Conservation (phyloP, 306 rosid species). For the Ormosia semicastrata region DNA sequence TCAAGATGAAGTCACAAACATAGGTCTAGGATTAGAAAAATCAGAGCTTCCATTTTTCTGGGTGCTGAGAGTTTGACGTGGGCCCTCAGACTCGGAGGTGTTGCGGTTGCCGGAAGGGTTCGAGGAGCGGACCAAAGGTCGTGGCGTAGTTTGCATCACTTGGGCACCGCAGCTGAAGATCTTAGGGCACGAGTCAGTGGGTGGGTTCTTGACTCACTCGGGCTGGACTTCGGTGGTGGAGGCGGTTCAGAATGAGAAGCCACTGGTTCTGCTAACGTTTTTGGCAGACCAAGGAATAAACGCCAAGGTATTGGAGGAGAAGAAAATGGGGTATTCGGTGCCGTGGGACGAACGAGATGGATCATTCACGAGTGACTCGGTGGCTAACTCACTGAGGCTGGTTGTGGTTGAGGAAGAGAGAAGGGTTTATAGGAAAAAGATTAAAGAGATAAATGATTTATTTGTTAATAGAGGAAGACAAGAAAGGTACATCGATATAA, state of each 20-base stretch:
- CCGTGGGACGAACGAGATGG: conserved; percentile 40
- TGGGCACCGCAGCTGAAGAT: conserved; percentile 52
- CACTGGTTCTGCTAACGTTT: conserved; percentile 18
- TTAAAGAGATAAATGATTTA: conserved; percentile 25
- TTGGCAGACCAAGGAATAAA: conserved; percentile 24
- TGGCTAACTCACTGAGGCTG: conserved; percentile 36
- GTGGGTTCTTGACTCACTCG: conserved; percentile 45
- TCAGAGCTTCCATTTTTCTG: no score
- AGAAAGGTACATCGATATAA: not conserved
- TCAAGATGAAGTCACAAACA: no score
- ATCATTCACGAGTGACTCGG: conserved; percentile 25
- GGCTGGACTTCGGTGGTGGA: conserved; percentile 51
- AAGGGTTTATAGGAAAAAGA: conserved; percentile 28
- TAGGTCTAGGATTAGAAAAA: no score
- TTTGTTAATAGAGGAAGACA: conserved; percentile 13
- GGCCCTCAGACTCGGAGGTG: no score
- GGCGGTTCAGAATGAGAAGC: conserved; percentile 28
- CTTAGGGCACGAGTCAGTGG: conserved; percentile 32
- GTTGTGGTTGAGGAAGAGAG: conserved; percentile 41
- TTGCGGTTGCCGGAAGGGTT: conserved; percentile 41
- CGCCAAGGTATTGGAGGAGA: conserved; percentile 38
- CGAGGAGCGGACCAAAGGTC: conserved; percentile 38
- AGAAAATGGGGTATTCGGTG: conserved; percentile 28
- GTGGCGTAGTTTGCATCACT: conserved; percentile 34
- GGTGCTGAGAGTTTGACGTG: no score